Evolutionary conservation across 257 asterid genomes (phyloP).

Genomic region (Ajuga chamaepitys): DNA sequence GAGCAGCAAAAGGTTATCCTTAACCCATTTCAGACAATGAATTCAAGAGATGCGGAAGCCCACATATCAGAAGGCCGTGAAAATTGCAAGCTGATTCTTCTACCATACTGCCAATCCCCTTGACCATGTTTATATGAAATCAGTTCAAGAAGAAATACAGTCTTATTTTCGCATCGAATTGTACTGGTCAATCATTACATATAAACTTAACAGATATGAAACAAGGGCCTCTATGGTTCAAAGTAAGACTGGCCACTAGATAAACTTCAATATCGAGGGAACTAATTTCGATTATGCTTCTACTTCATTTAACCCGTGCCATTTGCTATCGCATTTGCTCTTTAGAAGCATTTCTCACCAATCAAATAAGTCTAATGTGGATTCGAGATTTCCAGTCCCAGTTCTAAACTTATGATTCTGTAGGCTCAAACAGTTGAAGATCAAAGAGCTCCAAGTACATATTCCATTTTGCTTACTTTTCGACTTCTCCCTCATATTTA

Average conservation of each 20-base stretch:
- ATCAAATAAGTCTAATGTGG: background rate
- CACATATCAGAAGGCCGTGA: background rate
- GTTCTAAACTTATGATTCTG: background rate
- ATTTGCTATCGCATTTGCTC: too few species aligned
- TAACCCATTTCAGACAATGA: slow-evolving; percentile 32
- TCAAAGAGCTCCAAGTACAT: background rate
- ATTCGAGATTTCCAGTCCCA: background rate
- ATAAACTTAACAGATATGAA: background rate
- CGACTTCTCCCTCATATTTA: background rate
- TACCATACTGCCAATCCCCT: slow-evolving; percentile 17
- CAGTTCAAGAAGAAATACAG: background rate
- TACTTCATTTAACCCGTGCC: background rate
- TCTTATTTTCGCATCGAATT: background rate
- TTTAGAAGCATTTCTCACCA: background rate
- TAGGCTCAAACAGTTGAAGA: background rate
- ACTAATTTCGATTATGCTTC: background rate
- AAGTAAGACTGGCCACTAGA: background rate
- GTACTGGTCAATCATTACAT: background rate
- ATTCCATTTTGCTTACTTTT: background rate
- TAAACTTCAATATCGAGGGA: background rate
- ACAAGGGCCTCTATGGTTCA: background rate
- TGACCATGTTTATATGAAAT: slow-evolving; percentile 5
- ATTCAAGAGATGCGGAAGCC: slow-evolving; percentile 10
- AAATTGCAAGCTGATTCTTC: slow-evolving; percentile 12
- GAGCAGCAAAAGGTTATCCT: slow-evolving; percentile 13